These are phyloP conservation scores for Extremus antarcticus DNA, from an alignment of 495 filamentous ascomycete genomes.

Conservation along the genomic window DNA sequence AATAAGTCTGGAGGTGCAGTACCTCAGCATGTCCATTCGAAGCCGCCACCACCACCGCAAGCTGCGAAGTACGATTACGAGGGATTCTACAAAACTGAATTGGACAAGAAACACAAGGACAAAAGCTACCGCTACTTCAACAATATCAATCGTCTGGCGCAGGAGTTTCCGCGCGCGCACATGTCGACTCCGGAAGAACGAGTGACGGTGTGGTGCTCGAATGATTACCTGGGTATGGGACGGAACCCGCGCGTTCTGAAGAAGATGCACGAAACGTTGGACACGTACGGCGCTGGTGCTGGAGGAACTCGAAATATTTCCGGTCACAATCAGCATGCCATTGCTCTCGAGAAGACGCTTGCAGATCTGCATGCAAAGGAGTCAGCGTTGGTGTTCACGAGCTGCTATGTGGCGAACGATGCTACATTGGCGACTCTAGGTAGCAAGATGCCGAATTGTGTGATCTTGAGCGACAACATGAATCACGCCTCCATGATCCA, in stretches of 20 bases:
- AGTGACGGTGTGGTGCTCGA: constrained; percentile 99
- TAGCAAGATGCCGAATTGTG: constrained; percentile 90
- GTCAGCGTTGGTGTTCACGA: constrained; percentile 83
- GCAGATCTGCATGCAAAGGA: constrained; percentile 90
- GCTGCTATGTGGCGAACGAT: constrained; percentile 97
- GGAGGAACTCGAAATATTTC: constrained; percentile 97
- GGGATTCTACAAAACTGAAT: constrained; percentile 72
- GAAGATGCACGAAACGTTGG: constrained; percentile 87
- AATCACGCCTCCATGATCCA: constrained; percentile 99
- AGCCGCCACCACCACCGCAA: constrained; percentile 31
- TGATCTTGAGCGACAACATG: constrained; percentile 86
- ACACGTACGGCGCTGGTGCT: constrained; percentile 89
- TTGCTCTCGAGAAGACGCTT: constrained; percentile 69
- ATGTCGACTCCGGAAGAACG: constrained; percentile 71
- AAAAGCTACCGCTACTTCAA: constrained; percentile 99
- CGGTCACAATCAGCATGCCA: constrained; percentile 90
- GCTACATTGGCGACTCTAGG: constrained; percentile 92
- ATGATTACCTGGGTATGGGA: constrained; percentile 98
- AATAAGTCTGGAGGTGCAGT: too few relatives aligned
- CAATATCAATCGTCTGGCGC: constrained; percentile 96
- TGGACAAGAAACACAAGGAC: constrained; percentile 99
- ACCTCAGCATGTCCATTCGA: too few relatives aligned
- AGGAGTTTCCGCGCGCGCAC: constrained; percentile 92
- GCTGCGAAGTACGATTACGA: constrained; percentile 73
- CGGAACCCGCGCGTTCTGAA: constrained; percentile 78